phyloP scores from a whole-genome alignment of 176 grass and related monocot genomes.

The Avena sativa region DNA sequence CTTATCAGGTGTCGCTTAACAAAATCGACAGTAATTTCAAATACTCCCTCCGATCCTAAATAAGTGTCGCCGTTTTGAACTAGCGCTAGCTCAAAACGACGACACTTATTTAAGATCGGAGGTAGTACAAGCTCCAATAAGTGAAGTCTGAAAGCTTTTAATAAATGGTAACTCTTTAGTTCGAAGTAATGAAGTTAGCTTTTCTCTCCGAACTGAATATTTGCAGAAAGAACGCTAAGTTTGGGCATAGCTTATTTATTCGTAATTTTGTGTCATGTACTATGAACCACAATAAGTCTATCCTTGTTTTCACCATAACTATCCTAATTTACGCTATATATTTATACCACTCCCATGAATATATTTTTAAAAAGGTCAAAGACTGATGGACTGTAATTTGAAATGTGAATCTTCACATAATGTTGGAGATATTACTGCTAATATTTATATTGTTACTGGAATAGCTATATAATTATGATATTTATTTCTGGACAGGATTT shows the following conservation, averaged over 20 bases:
- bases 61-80: no score
- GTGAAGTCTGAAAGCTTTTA: neutral
- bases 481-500: constrained; percentile 60
- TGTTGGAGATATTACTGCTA: neutral
- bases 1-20: neutral
- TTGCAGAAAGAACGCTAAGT: neutral
- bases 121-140: neutral
- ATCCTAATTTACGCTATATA: neutral
- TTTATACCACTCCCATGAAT: neutral
- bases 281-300: neutral
- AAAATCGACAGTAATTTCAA: neutral
- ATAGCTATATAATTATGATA: neutral
- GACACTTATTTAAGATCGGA: no score
- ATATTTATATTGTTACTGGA: neutral
- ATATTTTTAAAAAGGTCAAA: neutral
- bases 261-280: neutral
- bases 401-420: neutral
- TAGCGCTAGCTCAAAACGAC: no score
- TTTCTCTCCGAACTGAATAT: neutral
- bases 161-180: neutral
- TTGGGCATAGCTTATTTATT: constrained; percentile 2
- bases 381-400: neutral
- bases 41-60: neutral
- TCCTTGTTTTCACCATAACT: neutral
- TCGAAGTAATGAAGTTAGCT: neutral